Conservation (phyloP, 73 alveolate genomes). For the Tetrahymena borealis region DNA sequence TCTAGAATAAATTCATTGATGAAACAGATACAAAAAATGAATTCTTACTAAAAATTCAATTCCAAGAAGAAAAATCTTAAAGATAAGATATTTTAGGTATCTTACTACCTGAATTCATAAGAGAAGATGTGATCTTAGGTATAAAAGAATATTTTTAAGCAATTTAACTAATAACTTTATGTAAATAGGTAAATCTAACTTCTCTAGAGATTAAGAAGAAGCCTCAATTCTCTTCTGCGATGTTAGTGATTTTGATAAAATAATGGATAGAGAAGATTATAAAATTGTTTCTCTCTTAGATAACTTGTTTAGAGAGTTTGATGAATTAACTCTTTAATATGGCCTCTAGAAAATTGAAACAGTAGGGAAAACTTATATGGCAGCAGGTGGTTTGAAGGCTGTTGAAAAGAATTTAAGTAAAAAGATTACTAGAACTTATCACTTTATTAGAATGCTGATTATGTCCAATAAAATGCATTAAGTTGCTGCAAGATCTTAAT, state of each 20-base stretch:
- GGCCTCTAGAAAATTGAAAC: conserved; percentile 60
- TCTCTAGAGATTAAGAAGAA: conserved; percentile 71
- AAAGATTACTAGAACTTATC: conserved; percentile 4
- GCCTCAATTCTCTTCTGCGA: conserved; percentile 67
- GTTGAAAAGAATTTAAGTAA: conserved; percentile 49
- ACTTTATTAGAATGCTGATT: conserved; percentile 15
- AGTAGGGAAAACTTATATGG: conserved; percentile 82
- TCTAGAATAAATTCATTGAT: background rate
- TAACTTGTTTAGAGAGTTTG: conserved; percentile 60
- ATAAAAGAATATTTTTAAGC: background rate
- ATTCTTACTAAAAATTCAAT: background rate
- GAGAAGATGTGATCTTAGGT: conserved; percentile 27
- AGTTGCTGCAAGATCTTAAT: conserved; percentile 9
- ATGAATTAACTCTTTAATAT: conserved; percentile 51
- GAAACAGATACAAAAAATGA: background rate
- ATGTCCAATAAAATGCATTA: conserved; percentile 10
- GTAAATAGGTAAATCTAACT: conserved; percentile 46
- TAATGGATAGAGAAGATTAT: conserved; percentile 51
- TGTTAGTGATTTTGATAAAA: conserved; percentile 57
- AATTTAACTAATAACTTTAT: background rate
- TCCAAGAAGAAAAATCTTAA: background rate
- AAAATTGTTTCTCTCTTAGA: conserved; percentile 59
- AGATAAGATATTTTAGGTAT: conserved; percentile 21
- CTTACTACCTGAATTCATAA: conserved; percentile 16
- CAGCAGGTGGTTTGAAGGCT: conserved; percentile 70